Evolutionary conservation across 140 eudicot species (phyloP), one percentile per base, ranked within the genome.

Genomic region (Eryngium alpinum): DNA sequence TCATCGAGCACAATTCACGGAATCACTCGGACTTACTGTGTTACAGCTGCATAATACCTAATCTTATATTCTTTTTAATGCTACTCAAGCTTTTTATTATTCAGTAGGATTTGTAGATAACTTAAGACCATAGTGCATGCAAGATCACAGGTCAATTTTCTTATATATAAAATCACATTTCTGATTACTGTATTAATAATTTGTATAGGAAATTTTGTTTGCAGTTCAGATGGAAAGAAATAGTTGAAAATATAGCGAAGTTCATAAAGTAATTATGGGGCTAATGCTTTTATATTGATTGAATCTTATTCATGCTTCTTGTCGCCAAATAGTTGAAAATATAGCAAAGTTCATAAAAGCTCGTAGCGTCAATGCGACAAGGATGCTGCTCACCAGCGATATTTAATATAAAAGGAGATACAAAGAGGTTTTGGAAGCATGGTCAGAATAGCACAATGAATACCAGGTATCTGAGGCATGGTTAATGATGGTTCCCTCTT

Each of bases 401-500:
- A 4, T 5, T 62, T 9, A 62, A 21, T 21, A 62, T 21, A 62
- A 62, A 12, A 62, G 69, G 69, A 62, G 31, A 9, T n/a, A 27
- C 5, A 4, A 38, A 38, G 46, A 38, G 46, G 46, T 38, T 38
- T 38, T 38, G 46, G 7, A 7, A 38, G 46, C 46, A 38, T 38
- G 46, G 4, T 38, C 46, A 24, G 52, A 38, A 72, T 43, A 18
- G 21, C 16, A 21, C 17, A 27, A 50, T 17, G 65, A 46, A 34
- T 28, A 49, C 5, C 9, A 24, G 9, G 15, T 17, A 67, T 29
- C 27, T 4, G 44, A 50, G 66, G 76, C 66, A 65, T 17, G 17
- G 44, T 65, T 77, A 80, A 67, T 18, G 66, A 46, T n/a, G 83
- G 66, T 66, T 28, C 33, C 77, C 77, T 65, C 77, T 34, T 50